These are phyloP conservation scores for Nemania sp. DNA, from an alignment of 2,329 filamentous ascomycete genomes.

Conservation along the genomic window DNA sequence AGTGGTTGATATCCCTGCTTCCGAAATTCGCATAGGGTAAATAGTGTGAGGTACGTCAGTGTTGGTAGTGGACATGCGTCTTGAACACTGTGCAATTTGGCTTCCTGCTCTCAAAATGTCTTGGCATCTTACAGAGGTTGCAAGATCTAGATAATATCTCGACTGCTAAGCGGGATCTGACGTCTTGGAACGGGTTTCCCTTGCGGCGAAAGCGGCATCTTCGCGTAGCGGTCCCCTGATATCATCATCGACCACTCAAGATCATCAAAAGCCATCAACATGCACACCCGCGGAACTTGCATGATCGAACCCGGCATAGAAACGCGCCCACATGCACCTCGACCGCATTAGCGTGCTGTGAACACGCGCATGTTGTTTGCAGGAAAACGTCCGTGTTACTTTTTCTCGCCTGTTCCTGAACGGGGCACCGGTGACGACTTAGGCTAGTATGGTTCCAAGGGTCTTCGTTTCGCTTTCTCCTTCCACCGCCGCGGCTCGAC, in stretches of 20 bases:
- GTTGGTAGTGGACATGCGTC: too few relatives aligned
- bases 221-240: neutral
- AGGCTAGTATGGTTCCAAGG: neutral
- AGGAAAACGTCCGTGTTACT: neutral
- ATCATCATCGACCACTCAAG: too few relatives aligned
- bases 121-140: too few relatives aligned
- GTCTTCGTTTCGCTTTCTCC: too few relatives aligned
- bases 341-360: slow-evolving; percentile 1
- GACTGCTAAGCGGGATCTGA: neutral
- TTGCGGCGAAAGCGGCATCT: neutral
- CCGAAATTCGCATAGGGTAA: neutral
- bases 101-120: too few relatives aligned
- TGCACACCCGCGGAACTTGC: neutral
- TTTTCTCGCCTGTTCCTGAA: neutral
- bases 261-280: too few relatives aligned
- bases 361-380: neutral
- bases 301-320: slow-evolving; percentile 2
- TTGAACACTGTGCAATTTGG: too few relatives aligned
- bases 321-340: slow-evolving; percentile 1
- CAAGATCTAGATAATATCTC: too few relatives aligned
- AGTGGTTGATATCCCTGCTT: neutral
- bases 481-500: too few relatives aligned
- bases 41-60: too few relatives aligned
- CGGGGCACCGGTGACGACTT: neutral
- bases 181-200: neutral